phyloP scores from a whole-genome alignment of 1,284 basidiomycete species.

The Gymnopus androsaceus region DNA sequence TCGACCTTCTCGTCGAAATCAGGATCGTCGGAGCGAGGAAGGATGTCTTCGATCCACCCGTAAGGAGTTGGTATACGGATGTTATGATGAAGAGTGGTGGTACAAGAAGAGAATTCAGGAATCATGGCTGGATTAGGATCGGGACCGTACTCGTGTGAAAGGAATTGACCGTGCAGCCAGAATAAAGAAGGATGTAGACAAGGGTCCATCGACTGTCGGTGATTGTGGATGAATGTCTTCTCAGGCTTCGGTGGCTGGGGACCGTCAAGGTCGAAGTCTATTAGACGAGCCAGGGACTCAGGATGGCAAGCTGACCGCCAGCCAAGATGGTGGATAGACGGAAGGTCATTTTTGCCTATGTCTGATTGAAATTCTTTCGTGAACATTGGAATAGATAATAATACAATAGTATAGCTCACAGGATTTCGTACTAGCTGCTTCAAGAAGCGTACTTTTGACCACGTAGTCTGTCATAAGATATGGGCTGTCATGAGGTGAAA shows the following conservation, averaged over 20 bases:
- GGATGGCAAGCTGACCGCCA: constrained; percentile 44
- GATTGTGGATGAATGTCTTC: constrained; percentile 59
- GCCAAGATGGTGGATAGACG: constrained; percentile 32
- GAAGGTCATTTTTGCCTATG: constrained; percentile 30
- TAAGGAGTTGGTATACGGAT: constrained; percentile 54
- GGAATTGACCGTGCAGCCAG: constrained; percentile 56
- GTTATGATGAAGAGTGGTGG: constrained; percentile 60
- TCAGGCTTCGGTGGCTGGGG: constrained; percentile 24
- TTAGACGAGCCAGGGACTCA: constrained; percentile 36
- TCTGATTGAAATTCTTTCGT: too few species aligned
- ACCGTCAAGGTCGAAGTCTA: constrained; percentile 30
- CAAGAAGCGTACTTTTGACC: constrained; percentile 40
- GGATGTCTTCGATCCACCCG: constrained; percentile 44
- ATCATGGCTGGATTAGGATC: constrained; percentile 45
- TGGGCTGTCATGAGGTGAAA: constrained; percentile 46
- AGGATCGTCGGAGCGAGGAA: constrained; percentile 43
- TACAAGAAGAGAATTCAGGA: constrained; percentile 60
- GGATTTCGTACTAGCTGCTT: constrained; percentile 40
- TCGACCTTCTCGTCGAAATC: constrained; percentile 57
- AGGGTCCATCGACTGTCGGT: constrained; percentile 59
- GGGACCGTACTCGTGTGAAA: constrained; percentile 54
- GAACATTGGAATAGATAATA: constrained; percentile 3
- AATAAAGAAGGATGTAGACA: constrained; percentile 55
- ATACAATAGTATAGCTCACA: constrained; percentile 33
- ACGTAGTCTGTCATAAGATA: constrained; percentile 43